A percentile compares a stretch with the other conserved stretches of the same genome.
phyloP scores from a whole-genome alignment of 495 filamentous ascomycete species.

The Tetracladium marchalianum region DNA sequence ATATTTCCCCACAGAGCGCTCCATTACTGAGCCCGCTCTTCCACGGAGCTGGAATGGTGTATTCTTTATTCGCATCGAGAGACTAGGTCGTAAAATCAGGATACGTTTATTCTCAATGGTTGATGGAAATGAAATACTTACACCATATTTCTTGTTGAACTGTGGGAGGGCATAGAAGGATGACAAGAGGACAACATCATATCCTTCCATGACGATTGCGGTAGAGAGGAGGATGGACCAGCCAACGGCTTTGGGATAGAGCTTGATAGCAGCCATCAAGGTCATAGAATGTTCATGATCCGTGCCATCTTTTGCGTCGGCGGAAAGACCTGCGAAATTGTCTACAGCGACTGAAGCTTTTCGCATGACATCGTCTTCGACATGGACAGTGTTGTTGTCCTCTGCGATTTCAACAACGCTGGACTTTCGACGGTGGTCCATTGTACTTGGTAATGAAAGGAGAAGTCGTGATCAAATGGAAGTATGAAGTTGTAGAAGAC shows the following conservation, averaged over 20 bases:
- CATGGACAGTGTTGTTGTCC: constrained; percentile 5
- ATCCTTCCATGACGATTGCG: constrained; percentile 54
- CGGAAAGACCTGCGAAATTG: constrained; percentile 3
- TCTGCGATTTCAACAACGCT: neutral
- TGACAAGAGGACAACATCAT: constrained; percentile 44
- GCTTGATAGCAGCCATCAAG: constrained; percentile 34
- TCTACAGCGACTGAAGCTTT: constrained; percentile 3
- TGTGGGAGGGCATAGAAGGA: constrained; percentile 42
- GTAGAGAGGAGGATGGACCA: constrained; percentile 50
- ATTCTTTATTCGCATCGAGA: constrained; percentile 37
- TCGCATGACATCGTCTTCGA: constrained; percentile 7
- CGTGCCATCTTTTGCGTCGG: constrained; percentile 9
- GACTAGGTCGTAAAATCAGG: too few species aligned
- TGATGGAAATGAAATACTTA: constrained; percentile 3
- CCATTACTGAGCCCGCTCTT: constrained; percentile 66
- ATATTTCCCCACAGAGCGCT: constrained; percentile 53
- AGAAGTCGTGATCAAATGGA: neutral
- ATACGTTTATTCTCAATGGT: too few species aligned
- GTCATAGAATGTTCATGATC: constrained; percentile 43
- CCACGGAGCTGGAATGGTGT: constrained; percentile 62
- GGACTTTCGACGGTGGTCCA: neutral
- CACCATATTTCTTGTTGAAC: constrained; percentile 62
- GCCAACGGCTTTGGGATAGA: constrained; percentile 44
- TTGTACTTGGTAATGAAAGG: neutral
- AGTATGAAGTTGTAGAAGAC: neutral